phyloP scores from a whole-genome alignment of 106 monocot genomes.

The Amphibolis antarctica region DNA sequence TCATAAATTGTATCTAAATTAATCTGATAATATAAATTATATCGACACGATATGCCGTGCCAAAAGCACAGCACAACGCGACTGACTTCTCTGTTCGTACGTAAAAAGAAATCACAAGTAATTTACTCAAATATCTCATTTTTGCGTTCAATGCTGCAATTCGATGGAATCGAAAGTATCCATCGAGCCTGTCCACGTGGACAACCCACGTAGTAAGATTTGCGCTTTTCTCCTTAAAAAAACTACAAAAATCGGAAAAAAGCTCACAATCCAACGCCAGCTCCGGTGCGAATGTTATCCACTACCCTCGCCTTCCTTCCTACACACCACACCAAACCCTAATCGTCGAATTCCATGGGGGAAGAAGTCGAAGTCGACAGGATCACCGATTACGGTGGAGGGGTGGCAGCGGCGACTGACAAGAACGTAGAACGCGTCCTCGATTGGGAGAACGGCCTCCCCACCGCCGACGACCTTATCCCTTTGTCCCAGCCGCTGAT shows the following conservation, averaged over 20 bases:
- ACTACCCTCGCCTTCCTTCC: neutral
- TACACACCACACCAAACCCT: neutral
- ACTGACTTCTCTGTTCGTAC: too few relatives aligned
- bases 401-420: neutral
- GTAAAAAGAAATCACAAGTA: too few relatives aligned
- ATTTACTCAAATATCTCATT: too few relatives aligned
- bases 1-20: too few relatives aligned
- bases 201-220: neutral
- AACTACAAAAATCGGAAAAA: neutral
- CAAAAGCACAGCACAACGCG: too few relatives aligned
- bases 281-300: neutral
- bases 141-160: too few relatives aligned
- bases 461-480: constrained; percentile 33
- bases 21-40: too few relatives aligned
- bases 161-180: neutral
- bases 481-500: constrained; percentile 44
- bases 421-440: constrained; percentile 21
- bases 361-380: neutral
- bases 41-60: too few relatives aligned
- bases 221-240: neutral
- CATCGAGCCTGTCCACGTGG: neutral
- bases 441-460: constrained; percentile 67
- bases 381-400: neutral
- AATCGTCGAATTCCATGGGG: neutral
- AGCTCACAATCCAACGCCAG: neutral